These are phyloP conservation scores for Debaryomyces prosopidis DNA, from an alignment of 805 yeast genomes.

Conservation along the genomic window DNA sequence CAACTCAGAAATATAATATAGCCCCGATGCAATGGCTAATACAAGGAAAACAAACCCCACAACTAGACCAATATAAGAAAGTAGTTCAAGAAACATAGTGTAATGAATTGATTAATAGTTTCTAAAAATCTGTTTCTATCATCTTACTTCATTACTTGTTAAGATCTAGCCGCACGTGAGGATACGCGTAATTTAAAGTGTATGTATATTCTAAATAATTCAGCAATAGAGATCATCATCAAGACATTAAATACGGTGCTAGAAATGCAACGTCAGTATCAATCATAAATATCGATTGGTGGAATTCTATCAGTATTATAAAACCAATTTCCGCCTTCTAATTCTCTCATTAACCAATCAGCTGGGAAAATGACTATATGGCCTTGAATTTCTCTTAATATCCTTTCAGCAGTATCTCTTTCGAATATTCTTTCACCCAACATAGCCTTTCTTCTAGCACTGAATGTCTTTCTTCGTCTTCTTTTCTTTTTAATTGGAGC, in stretches of 20 bases:
- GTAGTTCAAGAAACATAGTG: slow-evolving; percentile 38
- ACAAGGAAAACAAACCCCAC: slow-evolving; percentile 43
- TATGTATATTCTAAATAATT: too few species aligned
- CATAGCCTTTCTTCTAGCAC: slow-evolving; percentile 32
- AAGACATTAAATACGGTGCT: too few species aligned
- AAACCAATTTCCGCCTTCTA: slow-evolving; percentile 93
- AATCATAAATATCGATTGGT: slow-evolving; percentile 92
- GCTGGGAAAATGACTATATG: slow-evolving; percentile 89
- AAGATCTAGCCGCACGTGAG: too few species aligned
- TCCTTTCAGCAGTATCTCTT: slow-evolving; percentile 71
- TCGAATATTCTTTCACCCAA: slow-evolving; percentile 59
- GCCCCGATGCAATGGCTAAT: slow-evolving; percentile 77
- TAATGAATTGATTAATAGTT: not conserved
- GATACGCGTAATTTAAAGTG: too few species aligned
- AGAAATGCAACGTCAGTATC: not conserved
- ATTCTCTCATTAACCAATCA: slow-evolving; percentile 85
- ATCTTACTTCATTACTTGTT: too few species aligned
- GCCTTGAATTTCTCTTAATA: slow-evolving; percentile 75
- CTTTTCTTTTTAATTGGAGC: slow-evolving; percentile 21
- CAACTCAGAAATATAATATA: slow-evolving; percentile 86
- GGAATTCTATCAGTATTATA: slow-evolving; percentile 91
- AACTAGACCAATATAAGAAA: slow-evolving; percentile 38
- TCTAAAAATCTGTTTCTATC: too few species aligned
- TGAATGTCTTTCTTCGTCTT: slow-evolving; percentile 38
- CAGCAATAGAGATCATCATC: too few species aligned